Percentiles rank a stretch among this genome's conserved stretches.
phyloP scores from a whole-genome alignment of 2,329 filamentous ascomycete species.

The Fusarium transvaalense region DNA sequence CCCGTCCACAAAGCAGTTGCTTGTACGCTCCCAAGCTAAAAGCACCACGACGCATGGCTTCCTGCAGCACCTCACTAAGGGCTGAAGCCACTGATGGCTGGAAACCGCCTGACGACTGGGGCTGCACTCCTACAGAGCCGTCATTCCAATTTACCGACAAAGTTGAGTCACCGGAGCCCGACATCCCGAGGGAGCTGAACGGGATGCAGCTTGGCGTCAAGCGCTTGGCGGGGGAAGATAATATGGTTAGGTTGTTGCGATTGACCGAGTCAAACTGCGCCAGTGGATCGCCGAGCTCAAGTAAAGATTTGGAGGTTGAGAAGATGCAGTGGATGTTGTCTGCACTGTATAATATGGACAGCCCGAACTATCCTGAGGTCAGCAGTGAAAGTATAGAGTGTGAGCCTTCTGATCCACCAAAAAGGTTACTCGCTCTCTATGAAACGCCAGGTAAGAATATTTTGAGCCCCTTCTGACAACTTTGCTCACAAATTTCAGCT shows the following conservation, averaged over 20 bases:
- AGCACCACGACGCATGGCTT: constrained; percentile 22
- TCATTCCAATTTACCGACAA: not conserved
- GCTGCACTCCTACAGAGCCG: constrained; percentile 26
- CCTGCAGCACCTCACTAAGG: constrained; percentile 12
- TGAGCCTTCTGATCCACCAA: constrained; percentile 12
- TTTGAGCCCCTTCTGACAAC: fast-evolving
- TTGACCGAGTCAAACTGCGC: constrained; percentile 6
- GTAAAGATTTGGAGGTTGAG: constrained; percentile 59
- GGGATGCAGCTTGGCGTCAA: constrained; percentile 22
- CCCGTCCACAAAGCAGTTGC: constrained; percentile 17
- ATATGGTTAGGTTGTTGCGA: constrained; percentile 19
- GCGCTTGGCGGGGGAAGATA: constrained; percentile 16
- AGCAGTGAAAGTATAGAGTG: constrained; percentile 44
- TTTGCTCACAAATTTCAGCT: not conserved
- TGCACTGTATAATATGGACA: constrained; percentile 62
- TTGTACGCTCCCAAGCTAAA: constrained; percentile 3
- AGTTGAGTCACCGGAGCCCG: not conserved
- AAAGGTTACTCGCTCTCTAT: constrained; percentile 34
- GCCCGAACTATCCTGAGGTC: not conserved
- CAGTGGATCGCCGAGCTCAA: not conserved
- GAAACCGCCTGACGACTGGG: constrained; percentile 31
- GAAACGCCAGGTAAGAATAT: constrained; percentile 27
- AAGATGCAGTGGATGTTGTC: constrained; percentile 72
- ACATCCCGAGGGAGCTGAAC: constrained; percentile 13
- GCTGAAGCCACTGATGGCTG: constrained; percentile 20